phyloP scores from a whole-genome alignment of 2,329 filamentous ascomycete species.

The Anthostomella pinea region DNA sequence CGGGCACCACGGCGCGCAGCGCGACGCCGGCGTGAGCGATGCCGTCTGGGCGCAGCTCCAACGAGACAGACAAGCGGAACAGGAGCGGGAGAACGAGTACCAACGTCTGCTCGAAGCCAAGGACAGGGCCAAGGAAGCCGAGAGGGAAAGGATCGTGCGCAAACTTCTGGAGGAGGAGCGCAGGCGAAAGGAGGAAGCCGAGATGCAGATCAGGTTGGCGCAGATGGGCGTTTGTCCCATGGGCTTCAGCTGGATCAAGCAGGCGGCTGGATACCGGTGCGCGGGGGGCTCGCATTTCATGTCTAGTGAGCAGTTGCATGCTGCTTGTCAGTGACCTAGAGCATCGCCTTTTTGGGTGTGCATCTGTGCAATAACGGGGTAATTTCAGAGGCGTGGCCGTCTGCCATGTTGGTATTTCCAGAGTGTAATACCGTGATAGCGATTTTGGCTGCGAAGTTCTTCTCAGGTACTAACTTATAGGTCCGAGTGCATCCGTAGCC shows the following conservation, averaged over 20 bases:
- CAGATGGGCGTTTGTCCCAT: constrained; percentile 8
- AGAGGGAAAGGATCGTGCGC: constrained; percentile 7
- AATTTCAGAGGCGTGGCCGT: too few relatives aligned
- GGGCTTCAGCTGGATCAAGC: constrained; percentile 10
- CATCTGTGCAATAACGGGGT: too few relatives aligned
- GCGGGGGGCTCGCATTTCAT: constrained; percentile 11
- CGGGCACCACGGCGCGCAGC: background rate
- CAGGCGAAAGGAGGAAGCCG: constrained; percentile 5
- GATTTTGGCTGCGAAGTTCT: too few relatives aligned
- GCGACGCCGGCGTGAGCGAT: constrained; percentile 6
- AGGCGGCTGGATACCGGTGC: constrained; percentile 10
- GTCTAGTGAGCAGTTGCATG: too few relatives aligned
- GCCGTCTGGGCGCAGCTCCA: constrained; percentile 9
- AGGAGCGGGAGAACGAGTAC: constrained; percentile 5
- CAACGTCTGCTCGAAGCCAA: constrained; percentile 5
- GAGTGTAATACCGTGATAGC: too few relatives aligned
- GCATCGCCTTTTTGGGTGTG: too few relatives aligned
- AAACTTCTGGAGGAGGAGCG: constrained; percentile 6
- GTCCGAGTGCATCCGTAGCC: too few relatives aligned
- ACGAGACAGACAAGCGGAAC: constrained; percentile 4
- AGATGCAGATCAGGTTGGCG: constrained; percentile 7
- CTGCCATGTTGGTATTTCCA: too few relatives aligned
- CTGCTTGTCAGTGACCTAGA: too few relatives aligned
- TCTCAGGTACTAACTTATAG: too few relatives aligned
- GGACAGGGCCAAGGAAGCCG: constrained; percentile 7